These are phyloP conservation scores for Chrysosporium keratinophilum DNA, from an alignment of 2,329 filamentous ascomycete genomes.

Conservation along the genomic window DNA sequence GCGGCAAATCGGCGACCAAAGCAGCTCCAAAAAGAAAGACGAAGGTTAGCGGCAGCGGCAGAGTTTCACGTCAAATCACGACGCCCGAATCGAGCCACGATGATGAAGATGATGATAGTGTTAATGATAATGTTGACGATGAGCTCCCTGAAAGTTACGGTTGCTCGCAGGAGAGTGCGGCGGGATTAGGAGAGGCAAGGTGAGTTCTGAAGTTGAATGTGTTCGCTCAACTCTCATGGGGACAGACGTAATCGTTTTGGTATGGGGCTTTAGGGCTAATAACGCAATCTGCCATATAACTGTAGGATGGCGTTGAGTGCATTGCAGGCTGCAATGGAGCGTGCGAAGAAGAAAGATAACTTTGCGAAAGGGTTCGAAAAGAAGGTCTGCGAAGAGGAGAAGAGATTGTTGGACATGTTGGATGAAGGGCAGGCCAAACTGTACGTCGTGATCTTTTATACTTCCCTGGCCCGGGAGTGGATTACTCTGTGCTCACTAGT, in stretches of 20 bases:
- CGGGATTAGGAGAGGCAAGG: conserved; percentile 14
- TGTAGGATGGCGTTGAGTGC: conserved; percentile 15
- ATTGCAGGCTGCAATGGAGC: conserved; percentile 15
- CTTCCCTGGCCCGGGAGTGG: background rate
- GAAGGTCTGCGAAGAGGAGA: conserved; percentile 15
- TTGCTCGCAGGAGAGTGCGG: conserved; percentile 7
- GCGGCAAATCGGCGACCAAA: background rate
- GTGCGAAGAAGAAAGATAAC: conserved; percentile 16
- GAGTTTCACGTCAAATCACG: background rate
- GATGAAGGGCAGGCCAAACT: conserved; percentile 11
- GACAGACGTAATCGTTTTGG: too few relatives aligned
- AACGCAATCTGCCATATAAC: background rate
- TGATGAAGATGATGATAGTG: background rate
- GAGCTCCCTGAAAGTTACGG: conserved; percentile 6
- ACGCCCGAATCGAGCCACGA: background rate
- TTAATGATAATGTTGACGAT: background rate
- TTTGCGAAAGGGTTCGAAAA: conserved; percentile 17
- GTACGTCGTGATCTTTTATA: conserved; percentile 10
- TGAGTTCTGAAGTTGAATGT: background rate
- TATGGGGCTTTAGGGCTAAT: background rate
- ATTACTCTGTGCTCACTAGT: background rate
- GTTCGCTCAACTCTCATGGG: background rate
- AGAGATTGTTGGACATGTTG: conserved; percentile 13
- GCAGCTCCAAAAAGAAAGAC: background rate
- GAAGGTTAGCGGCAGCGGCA: background rate